These are phyloP conservation scores for Ganoderma lingzhi DNA, from an alignment of 1,284 basidiomycete genomes.

Conservation along the genomic window DNA sequence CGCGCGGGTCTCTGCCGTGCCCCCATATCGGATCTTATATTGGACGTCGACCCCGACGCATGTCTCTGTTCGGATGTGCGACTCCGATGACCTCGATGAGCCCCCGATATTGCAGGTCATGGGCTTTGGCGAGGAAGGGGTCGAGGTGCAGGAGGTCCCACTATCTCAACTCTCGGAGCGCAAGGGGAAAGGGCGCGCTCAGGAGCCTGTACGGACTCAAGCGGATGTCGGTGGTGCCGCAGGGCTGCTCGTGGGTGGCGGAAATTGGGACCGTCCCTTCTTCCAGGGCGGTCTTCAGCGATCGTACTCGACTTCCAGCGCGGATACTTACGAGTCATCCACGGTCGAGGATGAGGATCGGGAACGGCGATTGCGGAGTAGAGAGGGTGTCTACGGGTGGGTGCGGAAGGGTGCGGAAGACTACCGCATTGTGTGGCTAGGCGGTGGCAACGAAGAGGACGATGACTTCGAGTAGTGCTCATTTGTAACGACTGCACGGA, in stretches of 20 bases:
- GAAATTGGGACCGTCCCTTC: slow-evolving; percentile 71
- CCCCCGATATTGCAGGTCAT: slow-evolving; percentile 69
- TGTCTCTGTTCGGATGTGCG: slow-evolving; percentile 60
- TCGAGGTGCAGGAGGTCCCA: slow-evolving; percentile 75
- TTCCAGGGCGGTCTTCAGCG: slow-evolving; percentile 47
- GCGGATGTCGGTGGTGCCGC: slow-evolving; percentile 70
- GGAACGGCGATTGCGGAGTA: slow-evolving; percentile 41
- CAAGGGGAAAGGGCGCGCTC: slow-evolving; percentile 54
- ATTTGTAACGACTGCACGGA: slow-evolving; percentile 28
- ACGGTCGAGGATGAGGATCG: slow-evolving; percentile 49
- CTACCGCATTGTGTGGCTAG: slow-evolving; percentile 82
- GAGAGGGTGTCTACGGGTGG: slow-evolving; percentile 79
- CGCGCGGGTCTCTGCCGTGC: slow-evolving; percentile 50
- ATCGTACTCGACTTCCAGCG: slow-evolving; percentile 52
- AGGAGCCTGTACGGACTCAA: slow-evolving; percentile 59
- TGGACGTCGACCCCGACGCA: slow-evolving; percentile 69
- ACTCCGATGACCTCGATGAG: slow-evolving; percentile 36
- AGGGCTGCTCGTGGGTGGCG: slow-evolving; percentile 70
- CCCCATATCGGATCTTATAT: slow-evolving; percentile 60
- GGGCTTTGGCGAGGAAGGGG: slow-evolving; percentile 69
- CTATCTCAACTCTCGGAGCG: slow-evolving; percentile 50
- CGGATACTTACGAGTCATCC: slow-evolving; percentile 54
- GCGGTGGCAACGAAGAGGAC: slow-evolving; percentile 55
- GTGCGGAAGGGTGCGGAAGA: slow-evolving; percentile 72
- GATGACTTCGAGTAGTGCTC: slow-evolving; percentile 29